These are phyloP conservation scores for Pezicula radicicola DNA, from an alignment of 2,329 filamentous ascomycete species.

Conservation along the genomic window DNA sequence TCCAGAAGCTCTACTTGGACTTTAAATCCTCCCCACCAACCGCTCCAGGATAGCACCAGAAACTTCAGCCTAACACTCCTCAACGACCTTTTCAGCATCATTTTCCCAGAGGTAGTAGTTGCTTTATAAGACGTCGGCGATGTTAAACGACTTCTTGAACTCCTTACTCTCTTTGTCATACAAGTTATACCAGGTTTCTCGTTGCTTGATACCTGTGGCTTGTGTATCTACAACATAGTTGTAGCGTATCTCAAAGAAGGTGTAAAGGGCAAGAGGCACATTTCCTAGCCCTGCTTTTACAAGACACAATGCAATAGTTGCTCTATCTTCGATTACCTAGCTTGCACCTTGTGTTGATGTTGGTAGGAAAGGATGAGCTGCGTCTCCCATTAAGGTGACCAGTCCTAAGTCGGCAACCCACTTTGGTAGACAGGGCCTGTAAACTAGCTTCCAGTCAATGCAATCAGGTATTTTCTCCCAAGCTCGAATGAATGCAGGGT, in stretches of 20 bases:
- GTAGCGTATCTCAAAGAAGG: not conserved
- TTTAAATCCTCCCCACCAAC: too few species aligned
- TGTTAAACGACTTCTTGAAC: too few species aligned
- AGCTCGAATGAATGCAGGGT: not conserved
- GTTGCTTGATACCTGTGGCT: not conserved
- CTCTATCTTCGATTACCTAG: constrained; percentile 34
- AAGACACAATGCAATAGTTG: constrained; percentile 28
- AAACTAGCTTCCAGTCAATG: not conserved
- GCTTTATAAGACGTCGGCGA: too few species aligned
- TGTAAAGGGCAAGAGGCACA: not conserved
- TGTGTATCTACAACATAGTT: not conserved
- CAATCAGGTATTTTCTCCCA: not conserved
- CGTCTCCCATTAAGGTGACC: constrained; percentile 50
- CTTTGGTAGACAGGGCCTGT: not conserved
- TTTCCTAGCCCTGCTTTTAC: not conserved
- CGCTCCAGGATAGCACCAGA: too few species aligned
- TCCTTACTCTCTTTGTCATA: too few species aligned
- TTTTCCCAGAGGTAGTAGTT: too few species aligned
- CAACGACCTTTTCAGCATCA: too few species aligned
- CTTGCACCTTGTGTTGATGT: constrained; percentile 63
- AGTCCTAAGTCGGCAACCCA: not conserved
- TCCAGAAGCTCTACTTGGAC: too few species aligned
- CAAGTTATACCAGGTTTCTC: constrained; percentile 1
- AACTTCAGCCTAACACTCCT: too few species aligned
- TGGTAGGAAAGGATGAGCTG: constrained; percentile 65